phyloP scores from a whole-genome alignment of 2,329 filamentous ascomycete genomes.

The Diaporthe sp. region DNA sequence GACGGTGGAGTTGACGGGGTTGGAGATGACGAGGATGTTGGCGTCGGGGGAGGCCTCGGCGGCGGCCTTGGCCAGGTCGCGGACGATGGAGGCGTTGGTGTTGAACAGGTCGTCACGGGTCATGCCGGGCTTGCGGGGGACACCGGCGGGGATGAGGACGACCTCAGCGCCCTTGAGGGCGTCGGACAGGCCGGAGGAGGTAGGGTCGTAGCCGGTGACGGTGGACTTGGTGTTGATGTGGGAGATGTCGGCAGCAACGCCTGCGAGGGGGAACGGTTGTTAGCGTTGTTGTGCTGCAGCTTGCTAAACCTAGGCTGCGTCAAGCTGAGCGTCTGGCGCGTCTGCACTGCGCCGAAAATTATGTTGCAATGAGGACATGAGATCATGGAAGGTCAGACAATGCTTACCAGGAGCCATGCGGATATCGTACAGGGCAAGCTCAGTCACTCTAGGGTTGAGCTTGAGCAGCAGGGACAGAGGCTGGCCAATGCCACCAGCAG shows the following conservation, averaged over 20 bases:
- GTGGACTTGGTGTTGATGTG: conserved; percentile 99
- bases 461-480: conserved; percentile 98
- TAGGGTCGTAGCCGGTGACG: conserved; percentile 90
- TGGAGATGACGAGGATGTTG: conserved; percentile 97
- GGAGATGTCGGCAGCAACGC: conserved; percentile 97
- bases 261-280: conserved; percentile 60
- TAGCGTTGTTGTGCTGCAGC: conserved; percentile 44
- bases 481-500: conserved; percentile 97
- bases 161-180: conserved; percentile 91
- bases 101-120: conserved; percentile 99
- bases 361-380: background rate
- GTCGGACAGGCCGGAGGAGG: conserved; percentile 79
- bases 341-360: background rate
- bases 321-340: background rate
- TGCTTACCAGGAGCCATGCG: conserved; percentile 86
- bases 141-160: conserved; percentile 97
- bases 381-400: background rate
- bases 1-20: conserved; percentile 99
- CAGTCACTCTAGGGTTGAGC: conserved; percentile 94
- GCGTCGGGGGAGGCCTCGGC: conserved; percentile 91
- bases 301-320: background rate
- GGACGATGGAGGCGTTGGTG: conserved; percentile 99
- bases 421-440: conserved; percentile 98
- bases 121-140: conserved; percentile 99
- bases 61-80: conserved; percentile 95